A percentile compares a stretch with the other conserved stretches of the same genome.
Conservation (phyloP, 129 eudicot species). For the Silybum marianum region DNA sequence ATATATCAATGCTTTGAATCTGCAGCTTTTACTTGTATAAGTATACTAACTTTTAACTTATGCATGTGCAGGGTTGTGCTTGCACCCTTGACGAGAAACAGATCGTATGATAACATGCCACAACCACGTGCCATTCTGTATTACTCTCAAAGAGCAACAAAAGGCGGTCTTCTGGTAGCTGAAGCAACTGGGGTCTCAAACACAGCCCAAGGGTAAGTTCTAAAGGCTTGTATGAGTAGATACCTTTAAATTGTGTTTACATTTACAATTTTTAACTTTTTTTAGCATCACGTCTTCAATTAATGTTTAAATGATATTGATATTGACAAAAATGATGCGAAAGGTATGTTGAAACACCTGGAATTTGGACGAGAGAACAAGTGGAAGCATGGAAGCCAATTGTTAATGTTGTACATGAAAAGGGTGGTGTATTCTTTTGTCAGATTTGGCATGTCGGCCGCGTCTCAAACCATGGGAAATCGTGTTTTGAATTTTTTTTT, state of each 20-base stretch:
- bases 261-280: neutral
- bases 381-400: conserved; percentile 68
- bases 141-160: conserved; percentile 64
- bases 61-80: conserved; percentile 46
- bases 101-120: conserved; percentile 55
- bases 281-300: neutral
- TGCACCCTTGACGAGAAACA: conserved; percentile 53
- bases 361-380: conserved; percentile 65
- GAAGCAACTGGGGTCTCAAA: conserved; percentile 63
- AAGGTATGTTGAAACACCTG: conserved; percentile 52
- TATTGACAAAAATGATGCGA: neutral
- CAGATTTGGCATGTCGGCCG: conserved; percentile 62
- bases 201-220: conserved; percentile 52
- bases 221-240: neutral
- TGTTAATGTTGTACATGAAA: conserved; percentile 55
- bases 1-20: neutral
- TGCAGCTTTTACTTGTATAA: neutral
- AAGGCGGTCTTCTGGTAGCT: conserved; percentile 59
- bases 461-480: conserved; percentile 41
- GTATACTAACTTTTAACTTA: neutral
- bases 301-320: neutral
- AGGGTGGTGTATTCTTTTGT: conserved; percentile 53
- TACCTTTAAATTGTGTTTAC: neutral
- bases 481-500: neutral
- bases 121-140: conserved; percentile 55